A percentile compares a stretch with the other conserved stretches of the same genome.
These are phyloP conservation scores for Penicillium psychrosexuale DNA, from an alignment of 2,329 filamentous ascomycete species.

Conservation along the genomic window DNA sequence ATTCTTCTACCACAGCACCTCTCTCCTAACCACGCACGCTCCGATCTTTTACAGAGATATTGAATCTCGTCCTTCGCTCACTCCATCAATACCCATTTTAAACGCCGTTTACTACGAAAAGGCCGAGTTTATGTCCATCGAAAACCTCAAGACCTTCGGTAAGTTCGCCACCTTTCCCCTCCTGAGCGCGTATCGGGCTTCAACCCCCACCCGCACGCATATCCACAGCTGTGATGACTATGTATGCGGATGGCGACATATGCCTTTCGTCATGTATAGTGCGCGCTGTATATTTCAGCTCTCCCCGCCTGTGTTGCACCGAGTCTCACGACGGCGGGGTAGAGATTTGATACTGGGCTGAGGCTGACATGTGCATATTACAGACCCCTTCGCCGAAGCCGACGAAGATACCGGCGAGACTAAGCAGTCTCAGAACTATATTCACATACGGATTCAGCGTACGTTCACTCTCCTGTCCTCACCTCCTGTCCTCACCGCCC, in stretches of 20 bases:
- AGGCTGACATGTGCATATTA: constrained; percentile 34
- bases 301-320: constrained; percentile 6
- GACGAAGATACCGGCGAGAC: constrained; percentile 97
- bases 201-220: constrained; percentile 6
- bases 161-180: constrained; percentile 46
- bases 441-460: constrained; percentile 99
- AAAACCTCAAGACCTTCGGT: constrained; percentile 97
- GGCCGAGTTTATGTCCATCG: constrained; percentile 96
- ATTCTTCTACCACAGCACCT: constrained; percentile 29
- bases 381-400: constrained; percentile 99
- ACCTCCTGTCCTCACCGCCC: neutral
- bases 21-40: constrained; percentile 14
- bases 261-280: neutral
- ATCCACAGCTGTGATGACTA: neutral
- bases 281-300: neutral
- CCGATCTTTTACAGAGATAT: constrained; percentile 32
- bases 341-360: constrained; percentile 29
- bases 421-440: constrained; percentile 95
- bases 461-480: constrained; percentile 44
- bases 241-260: neutral
- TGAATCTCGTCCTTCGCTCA: constrained; percentile 31
- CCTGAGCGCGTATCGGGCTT: constrained; percentile 9
- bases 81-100: constrained; percentile 39
- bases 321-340: constrained; percentile 35
- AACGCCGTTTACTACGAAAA: constrained; percentile 54